phyloP scores from a whole-genome alignment of 345 rosid species.

The Eutrema japonicum region DNA sequence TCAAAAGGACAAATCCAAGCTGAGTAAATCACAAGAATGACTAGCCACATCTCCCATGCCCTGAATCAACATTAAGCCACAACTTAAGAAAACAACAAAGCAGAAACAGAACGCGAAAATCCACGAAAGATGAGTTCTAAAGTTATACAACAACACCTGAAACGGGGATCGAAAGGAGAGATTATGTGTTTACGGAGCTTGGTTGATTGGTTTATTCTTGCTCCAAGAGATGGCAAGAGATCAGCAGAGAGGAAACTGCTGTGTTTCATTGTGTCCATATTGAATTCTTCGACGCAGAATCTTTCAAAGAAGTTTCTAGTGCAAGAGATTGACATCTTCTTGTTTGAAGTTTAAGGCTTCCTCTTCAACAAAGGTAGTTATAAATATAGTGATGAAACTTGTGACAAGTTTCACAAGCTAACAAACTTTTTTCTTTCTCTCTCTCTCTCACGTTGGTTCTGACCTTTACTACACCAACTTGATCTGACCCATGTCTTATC shows the following conservation, averaged over 20 bases:
- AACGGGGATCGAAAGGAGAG: slow-evolving; percentile 79
- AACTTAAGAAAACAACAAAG: slow-evolving; percentile 10
- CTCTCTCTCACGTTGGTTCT: slow-evolving; percentile 42
- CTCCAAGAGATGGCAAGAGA: slow-evolving; percentile 96
- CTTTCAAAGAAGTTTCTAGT: slow-evolving; percentile 78
- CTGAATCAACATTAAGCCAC: slow-evolving; percentile 55
- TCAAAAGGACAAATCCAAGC: slow-evolving; percentile 98
- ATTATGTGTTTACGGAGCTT: slow-evolving; percentile 76
- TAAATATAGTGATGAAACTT: slow-evolving; percentile 51
- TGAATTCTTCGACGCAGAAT: slow-evolving; percentile 75
- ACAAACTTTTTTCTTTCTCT: slow-evolving; percentile 41
- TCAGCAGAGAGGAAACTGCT: slow-evolving; percentile 75
- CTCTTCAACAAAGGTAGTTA: slow-evolving; percentile 46
- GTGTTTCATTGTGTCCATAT: slow-evolving; percentile 48
- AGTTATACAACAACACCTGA: slow-evolving; percentile 59
- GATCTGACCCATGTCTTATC: slow-evolving; percentile 43
- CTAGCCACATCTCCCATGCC: slow-evolving; percentile 95
- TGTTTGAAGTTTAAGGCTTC: slow-evolving; percentile 7
- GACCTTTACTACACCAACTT: slow-evolving; percentile 45
- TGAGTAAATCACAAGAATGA: slow-evolving; percentile 84
- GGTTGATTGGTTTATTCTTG: slow-evolving; percentile 81
- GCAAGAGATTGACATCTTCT: slow-evolving; percentile 55
- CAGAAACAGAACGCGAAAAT: not conserved
- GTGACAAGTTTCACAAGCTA: slow-evolving; percentile 62
- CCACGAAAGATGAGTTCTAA: slow-evolving; percentile 18